Evolutionary conservation across 768 basidiomycete species (phyloP).

Genomic region (Lyophyllum shimeji): DNA sequence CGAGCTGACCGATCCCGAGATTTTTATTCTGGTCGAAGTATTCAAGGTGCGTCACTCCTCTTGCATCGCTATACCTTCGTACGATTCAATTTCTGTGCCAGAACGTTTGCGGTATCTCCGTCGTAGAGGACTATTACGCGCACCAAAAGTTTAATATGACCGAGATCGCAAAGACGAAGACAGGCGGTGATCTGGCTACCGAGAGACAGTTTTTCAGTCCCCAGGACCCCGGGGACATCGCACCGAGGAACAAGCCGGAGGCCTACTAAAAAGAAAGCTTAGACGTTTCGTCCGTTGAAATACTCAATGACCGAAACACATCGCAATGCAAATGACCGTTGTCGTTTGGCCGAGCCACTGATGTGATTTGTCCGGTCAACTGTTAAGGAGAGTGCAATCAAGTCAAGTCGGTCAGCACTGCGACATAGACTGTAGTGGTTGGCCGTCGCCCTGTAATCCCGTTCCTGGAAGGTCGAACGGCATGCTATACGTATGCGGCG

Average conservation of each 20-base stretch:
- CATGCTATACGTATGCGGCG: background rate
- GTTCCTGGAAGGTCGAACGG: background rate
- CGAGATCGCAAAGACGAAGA: constrained; percentile 60
- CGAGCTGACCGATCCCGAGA: constrained; percentile 63
- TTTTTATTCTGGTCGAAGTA: constrained; percentile 78
- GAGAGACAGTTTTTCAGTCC: constrained; percentile 14
- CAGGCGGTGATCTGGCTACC: constrained; percentile 28
- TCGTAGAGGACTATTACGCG: constrained; percentile 71
- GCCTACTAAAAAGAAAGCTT: background rate
- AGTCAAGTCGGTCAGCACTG: background rate
- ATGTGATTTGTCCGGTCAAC: background rate
- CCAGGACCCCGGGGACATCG: background rate
- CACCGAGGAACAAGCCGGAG: background rate
- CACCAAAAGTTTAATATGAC: constrained; percentile 79
- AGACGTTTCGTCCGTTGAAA: background rate
- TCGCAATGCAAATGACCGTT: no score
- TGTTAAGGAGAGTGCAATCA: background rate
- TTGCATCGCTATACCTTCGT: background rate
- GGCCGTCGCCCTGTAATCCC: background rate
- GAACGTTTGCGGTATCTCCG: constrained; percentile 75
- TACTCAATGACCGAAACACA: no score
- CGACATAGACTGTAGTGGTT: background rate
- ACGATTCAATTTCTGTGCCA: constrained; percentile 25
- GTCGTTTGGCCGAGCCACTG: no score
- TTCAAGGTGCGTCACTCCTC: constrained; percentile 61